Evolutionary conservation across 768 basidiomycete species (phyloP).

Genomic region (Leucosporidium creatinivorum): DNA sequence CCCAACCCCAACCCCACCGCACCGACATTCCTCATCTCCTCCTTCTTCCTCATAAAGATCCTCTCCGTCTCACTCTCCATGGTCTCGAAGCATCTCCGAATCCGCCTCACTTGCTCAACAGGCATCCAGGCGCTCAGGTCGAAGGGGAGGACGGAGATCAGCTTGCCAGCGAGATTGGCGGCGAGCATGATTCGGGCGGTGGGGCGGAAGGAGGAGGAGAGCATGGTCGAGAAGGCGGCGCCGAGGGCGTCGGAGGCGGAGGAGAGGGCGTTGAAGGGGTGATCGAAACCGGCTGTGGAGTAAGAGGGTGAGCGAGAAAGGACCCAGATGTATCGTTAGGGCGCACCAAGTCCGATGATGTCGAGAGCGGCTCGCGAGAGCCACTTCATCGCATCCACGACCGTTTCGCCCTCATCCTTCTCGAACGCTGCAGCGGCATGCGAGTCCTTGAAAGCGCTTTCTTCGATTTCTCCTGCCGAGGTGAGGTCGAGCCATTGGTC

Average conservation of each 20-base stretch:
- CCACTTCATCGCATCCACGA: too few species aligned
- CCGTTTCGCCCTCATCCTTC: too few species aligned
- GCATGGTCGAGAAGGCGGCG: constrained; percentile 26
- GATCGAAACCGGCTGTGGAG: too few species aligned
- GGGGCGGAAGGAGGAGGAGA: constrained; percentile 11
- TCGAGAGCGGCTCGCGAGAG: too few species aligned
- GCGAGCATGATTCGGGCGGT: not conserved
- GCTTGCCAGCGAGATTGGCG: too few species aligned
- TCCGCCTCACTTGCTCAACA: constrained; percentile 1
- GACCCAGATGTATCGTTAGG: too few species aligned
- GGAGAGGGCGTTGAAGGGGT: not conserved
- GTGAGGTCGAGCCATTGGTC: constrained; percentile 4
- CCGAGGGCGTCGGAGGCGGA: constrained; percentile 14
- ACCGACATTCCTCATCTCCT: constrained; percentile 13
- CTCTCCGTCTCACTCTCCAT: constrained; percentile 26
- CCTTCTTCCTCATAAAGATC: constrained; percentile 26
- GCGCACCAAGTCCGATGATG: too few species aligned
- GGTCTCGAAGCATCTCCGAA: constrained; percentile 13
- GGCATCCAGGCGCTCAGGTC: constrained; percentile 14
- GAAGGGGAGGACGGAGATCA: constrained; percentile 21
- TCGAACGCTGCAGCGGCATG: not conserved
- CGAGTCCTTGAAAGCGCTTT: constrained; percentile 4
- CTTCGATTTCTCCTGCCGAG: not conserved
- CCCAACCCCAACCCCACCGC: not conserved
- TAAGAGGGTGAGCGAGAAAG: too few species aligned